Base-by-base conservation (phyloP, 2,329 filamentous ascomycete genomes). In the Davidsoniella eucalypti region DNA sequence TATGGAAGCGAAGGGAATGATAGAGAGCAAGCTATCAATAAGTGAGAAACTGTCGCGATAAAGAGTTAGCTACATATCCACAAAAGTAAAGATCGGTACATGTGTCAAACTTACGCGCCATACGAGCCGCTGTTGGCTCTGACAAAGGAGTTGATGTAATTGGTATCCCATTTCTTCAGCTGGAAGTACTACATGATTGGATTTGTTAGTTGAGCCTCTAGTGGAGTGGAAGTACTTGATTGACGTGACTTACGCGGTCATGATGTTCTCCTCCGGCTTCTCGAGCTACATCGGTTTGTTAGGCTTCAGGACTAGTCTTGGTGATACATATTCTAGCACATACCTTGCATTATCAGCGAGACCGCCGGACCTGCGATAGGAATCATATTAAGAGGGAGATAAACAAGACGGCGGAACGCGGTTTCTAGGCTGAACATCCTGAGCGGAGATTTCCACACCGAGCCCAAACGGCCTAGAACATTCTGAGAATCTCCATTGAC, bases 341-440 rank as follows among this genome's bases (percentile, higher is more conserved):
- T 63, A 64, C 82, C 83, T 64, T 94, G 87, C 14, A 93, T 62
- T 25, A 83, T 62, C 33, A 95, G 73, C 63, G 94, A 49, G 10
- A 49, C 33, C 4, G 17, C 44, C 9, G 51, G 47, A 5, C 90
- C 90, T 16, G 94, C 76, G 0, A 95, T 73, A 0, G 90, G 90
- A 48, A 96, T 87, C 61, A 94, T 87, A 67, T 95, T 96, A 54
- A 96, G 72, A 9, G 90, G 88, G 40, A 94, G 70, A 61, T 93
- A 92, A 67, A 95, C 76, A 55, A 94, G 61, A 59, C 90, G 90
- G 54, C 85, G 72, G 38, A 94, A 67, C 42, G 94, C 64, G 6
- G 81, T 78, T 58, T 70, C 76, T 25, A 71, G 70, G 25, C 71
- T 72, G 57, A 76, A 76, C 54, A 69, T 70, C 18, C 69, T 65